Evolutionary conservation across 73 alveolate species (phyloP).

Genomic region (Tetrahymena thermophila): DNA sequence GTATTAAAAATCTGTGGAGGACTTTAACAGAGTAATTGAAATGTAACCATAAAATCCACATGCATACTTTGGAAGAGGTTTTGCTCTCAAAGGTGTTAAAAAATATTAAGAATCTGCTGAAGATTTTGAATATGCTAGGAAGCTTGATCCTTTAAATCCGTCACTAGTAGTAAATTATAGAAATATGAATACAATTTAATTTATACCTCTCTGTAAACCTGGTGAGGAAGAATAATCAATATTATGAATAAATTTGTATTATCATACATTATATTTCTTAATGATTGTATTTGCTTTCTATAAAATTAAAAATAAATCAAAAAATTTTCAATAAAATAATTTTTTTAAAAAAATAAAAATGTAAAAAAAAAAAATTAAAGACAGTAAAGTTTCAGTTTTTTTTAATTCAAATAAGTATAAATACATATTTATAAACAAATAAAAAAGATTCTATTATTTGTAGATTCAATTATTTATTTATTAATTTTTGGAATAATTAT

Average conservation of each 20-base stretch:
- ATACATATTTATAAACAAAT: no score
- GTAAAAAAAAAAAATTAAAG: background rate
- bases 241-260: background rate
- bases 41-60: constrained; percentile 83
- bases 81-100: constrained; percentile 67
- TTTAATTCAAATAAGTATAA: no score
- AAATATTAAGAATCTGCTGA: constrained; percentile 74
- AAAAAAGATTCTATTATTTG: background rate
- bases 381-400: background rate
- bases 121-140: constrained; percentile 79
- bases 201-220: background rate
- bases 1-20: constrained; percentile 67
- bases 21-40: constrained; percentile 65
- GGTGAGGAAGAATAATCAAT: background rate
- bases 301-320: no score
- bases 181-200: constrained; percentile 23
- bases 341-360: no score
- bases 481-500: no score
- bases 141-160: constrained; percentile 72
- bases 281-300: no score
- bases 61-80: constrained; percentile 88
- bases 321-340: no score
- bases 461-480: no score
- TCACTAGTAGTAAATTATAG: constrained; percentile 69
- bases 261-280: no score